Percentiles rank a stretch among this genome's conserved stretches.
phyloP scores from a whole-genome alignment of 257 asterid genomes.

The Mentha longifolia region DNA sequence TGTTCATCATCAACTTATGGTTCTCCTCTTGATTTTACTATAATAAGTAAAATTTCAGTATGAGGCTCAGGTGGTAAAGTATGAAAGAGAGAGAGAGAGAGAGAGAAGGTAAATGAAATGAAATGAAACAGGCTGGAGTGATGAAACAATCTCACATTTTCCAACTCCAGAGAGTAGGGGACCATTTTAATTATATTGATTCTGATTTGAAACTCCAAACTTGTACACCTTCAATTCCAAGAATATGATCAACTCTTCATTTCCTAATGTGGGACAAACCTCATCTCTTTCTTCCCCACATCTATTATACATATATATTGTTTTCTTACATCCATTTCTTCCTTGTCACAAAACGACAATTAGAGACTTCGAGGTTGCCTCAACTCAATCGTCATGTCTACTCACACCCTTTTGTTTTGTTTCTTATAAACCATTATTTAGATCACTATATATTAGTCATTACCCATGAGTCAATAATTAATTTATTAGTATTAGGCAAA shows the following conservation, averaged over 20 bases:
- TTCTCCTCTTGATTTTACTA: neutral
- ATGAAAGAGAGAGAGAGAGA: neutral
- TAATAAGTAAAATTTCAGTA: neutral
- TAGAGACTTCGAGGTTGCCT: neutral
- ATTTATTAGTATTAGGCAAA: too few species aligned
- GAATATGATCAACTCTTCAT: neutral
- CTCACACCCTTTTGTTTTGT: neutral
- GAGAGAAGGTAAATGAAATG: too few species aligned
- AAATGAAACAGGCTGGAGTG: constrained; percentile 34
- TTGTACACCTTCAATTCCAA: neutral
- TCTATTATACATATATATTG: neutral
- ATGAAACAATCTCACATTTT: constrained; percentile 28
- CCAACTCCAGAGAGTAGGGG: constrained; percentile 35
- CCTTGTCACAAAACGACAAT: neutral
- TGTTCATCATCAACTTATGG: neutral
- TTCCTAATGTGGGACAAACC: neutral
- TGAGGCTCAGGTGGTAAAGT: too few species aligned
- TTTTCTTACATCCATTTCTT: neutral
- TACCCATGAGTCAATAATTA: neutral
- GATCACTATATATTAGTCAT: neutral
- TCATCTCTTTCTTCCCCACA: neutral
- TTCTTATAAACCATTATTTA: too few species aligned
- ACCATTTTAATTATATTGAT: constrained; percentile 21
- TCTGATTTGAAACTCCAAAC: constrained; percentile 6
- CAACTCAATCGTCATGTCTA: neutral